These are phyloP conservation scores for Tetrastigma voinierianum DNA, from an alignment of 164 flowering plant genomes.

Conservation along the genomic window DNA sequence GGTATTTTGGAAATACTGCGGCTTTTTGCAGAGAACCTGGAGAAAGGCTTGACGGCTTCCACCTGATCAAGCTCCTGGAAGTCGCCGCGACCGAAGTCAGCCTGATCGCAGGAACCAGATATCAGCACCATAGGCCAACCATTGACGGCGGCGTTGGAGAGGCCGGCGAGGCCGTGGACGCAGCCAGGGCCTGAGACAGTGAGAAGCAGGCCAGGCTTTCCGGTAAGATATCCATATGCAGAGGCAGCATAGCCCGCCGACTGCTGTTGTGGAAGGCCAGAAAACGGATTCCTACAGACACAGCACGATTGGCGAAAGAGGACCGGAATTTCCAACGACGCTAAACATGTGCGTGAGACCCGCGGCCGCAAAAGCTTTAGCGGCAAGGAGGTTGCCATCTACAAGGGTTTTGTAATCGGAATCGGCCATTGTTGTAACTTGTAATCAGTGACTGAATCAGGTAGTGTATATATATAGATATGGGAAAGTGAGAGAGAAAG, in stretches of 20 bases:
- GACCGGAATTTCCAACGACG: too few relatives aligned
- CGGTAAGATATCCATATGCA: conserved; percentile 89
- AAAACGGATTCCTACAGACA: too few relatives aligned
- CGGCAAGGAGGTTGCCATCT: too few relatives aligned
- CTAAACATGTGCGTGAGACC: too few relatives aligned
- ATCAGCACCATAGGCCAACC: conserved; percentile 90
- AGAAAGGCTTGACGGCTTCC: conserved; percentile 72
- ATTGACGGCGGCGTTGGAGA: conserved; percentile 73
- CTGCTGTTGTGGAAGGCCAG: too few relatives aligned
- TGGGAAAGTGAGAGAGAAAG: background rate
- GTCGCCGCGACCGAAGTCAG: conserved; percentile 78
- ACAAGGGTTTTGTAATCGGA: too few relatives aligned
- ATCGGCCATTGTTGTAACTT: background rate
- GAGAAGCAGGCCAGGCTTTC: conserved; percentile 78
- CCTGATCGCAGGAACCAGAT: conserved; percentile 91
- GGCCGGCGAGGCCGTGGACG: conserved; percentile 94
- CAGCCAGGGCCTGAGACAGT: conserved; percentile 99
- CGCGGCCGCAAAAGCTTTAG: too few relatives aligned
- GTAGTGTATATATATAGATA: too few relatives aligned
- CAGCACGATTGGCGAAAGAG: too few relatives aligned
- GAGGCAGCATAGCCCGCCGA: conserved; percentile 83
- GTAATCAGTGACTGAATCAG: background rate
- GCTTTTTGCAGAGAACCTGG: conserved; percentile 60
- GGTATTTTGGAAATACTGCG: conserved; percentile 56
- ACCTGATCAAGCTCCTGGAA: conserved; percentile 98